Base-by-base conservation (phyloP, 768 basidiomycete species). In the Piloderma croceum region DNA sequence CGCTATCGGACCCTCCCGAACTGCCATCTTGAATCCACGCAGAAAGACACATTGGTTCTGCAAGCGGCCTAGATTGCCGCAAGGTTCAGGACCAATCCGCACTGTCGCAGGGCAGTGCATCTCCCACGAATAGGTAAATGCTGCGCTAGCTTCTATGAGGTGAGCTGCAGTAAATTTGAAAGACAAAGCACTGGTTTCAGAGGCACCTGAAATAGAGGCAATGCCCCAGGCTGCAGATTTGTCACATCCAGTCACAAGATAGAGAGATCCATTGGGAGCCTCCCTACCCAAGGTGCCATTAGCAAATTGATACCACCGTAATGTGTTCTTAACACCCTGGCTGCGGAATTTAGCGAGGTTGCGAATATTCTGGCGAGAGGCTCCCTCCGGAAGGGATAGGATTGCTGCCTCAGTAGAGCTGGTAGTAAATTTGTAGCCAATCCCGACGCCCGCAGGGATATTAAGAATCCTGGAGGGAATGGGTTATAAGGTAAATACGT, bases 1-100 rank as follows among this genome's bases (percentile, higher is more conserved):
- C 23, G 13, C 34, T 6, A 41, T 21, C 1, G 33, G 21, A 9
- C 3, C 24, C 7, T 31, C 9, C 10, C 44, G 44, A n/a, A 12
- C 40, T 7, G 42, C 36, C 25, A 50, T 42, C 15, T 50, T 50
- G 42, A 39, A 50, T 2, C 48, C 48, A 1, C 45, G 40, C 2
- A 50, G 9, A 31, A 50, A 50, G 1, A 50, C 37, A 6, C 33
- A 31, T 25, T 50, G 48, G 31, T 50, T 50, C 10, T 46, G 19
- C 4, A 13, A n/a, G 34, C 41, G 38, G 5, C 21, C 4, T 18
- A 34, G 27, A 23, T 50, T 34, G 29, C 18, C 37, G n/a, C n/a
- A n/a, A n/a, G n/a, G n/a, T n/a, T n/a, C n/a, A 4, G 21, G 6
- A 7, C 36, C 12, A 12, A 11, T 34, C 40, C 4, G 39, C 38